Evolutionary conservation across 495 filamentous ascomycete species (phyloP).

Genomic region (Xylaria sp.): DNA sequence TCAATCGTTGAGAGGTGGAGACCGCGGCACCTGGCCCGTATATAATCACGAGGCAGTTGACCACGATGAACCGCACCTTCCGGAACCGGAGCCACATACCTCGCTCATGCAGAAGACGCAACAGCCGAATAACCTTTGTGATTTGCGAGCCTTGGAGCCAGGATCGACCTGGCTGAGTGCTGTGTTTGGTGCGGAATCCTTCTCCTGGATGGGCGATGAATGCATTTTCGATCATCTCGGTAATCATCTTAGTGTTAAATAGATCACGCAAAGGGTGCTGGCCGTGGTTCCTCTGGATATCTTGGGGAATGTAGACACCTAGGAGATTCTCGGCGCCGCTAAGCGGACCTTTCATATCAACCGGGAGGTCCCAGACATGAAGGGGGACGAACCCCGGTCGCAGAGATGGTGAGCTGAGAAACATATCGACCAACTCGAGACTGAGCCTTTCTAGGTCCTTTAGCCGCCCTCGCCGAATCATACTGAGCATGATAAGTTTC

Average conservation of each 20-base stretch:
- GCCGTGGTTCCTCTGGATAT: constrained; percentile 28
- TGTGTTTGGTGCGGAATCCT: constrained; percentile 6
- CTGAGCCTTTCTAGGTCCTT: constrained; percentile 42
- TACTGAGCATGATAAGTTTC: constrained; percentile 39
- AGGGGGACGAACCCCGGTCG: constrained; percentile 34
- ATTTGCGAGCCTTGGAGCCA: constrained; percentile 31
- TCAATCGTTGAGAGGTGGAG: constrained; percentile 18
- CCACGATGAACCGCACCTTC: constrained; percentile 14
- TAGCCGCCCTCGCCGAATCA: constrained; percentile 38
- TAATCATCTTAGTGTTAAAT: constrained; percentile 38
- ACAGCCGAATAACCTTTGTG: constrained; percentile 32
- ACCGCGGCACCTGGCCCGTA: constrained; percentile 35
- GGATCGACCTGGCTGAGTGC: neutral
- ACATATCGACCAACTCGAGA: constrained; percentile 38
- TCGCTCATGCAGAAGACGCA: constrained; percentile 36
- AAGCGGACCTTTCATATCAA: constrained; percentile 33
- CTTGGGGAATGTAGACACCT: constrained; percentile 39
- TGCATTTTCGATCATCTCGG: constrained; percentile 39
- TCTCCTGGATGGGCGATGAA: constrained; percentile 31
- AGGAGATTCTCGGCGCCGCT: constrained; percentile 34
- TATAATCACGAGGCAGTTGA: constrained; percentile 37
- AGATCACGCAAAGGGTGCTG: constrained; percentile 43
- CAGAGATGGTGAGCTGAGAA: constrained; percentile 27
- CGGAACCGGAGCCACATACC: constrained; percentile 29
- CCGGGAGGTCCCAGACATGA: constrained; percentile 43